Conservation (phyloP, 2,329 filamentous ascomycete species). For the Amauroascus niger region DNA sequence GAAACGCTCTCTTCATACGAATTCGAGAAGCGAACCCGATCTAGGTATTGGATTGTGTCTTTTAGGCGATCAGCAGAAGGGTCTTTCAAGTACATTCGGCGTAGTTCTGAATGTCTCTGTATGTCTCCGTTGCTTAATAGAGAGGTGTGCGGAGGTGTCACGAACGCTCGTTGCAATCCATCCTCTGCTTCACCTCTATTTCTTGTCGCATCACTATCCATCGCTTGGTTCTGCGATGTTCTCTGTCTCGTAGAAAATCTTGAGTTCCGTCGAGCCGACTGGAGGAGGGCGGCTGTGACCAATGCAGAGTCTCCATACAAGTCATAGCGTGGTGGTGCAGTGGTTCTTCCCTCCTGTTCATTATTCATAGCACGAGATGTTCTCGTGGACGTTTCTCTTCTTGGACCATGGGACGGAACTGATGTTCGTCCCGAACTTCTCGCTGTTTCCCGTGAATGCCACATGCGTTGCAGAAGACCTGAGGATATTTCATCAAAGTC, state of each 20-base stretch:
- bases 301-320: constrained; percentile 7
- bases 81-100: constrained; percentile 30
- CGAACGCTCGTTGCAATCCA: neutral
- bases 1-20: constrained; percentile 47
- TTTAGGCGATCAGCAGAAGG: constrained; percentile 39
- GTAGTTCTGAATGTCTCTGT: constrained; percentile 27
- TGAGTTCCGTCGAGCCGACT: constrained; percentile 34
- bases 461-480: constrained; percentile 23
- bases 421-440: neutral
- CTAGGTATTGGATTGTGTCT: constrained; percentile 53
- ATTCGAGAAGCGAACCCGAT: constrained; percentile 46
- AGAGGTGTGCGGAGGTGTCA: neutral
- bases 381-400: constrained; percentile 19
- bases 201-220: constrained; percentile 25
- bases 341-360: constrained; percentile 19
- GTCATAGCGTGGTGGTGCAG: neutral
- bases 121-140: constrained; percentile 21
- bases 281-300: constrained; percentile 31
- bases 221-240: constrained; percentile 33
- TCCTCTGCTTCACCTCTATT: constrained; percentile 10
- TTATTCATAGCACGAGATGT: constrained; percentile 20
- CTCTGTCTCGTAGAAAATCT: constrained; percentile 30
- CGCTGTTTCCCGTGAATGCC: constrained; percentile 20
- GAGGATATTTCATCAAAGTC: constrained; percentile 18
- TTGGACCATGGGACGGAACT: constrained; percentile 19